Percentiles rank a stretch among this genome's conserved stretches.
phyloP scores from a whole-genome alignment of 108 stramenopile genomes.

The Pseudonitzschia pungens region DNA sequence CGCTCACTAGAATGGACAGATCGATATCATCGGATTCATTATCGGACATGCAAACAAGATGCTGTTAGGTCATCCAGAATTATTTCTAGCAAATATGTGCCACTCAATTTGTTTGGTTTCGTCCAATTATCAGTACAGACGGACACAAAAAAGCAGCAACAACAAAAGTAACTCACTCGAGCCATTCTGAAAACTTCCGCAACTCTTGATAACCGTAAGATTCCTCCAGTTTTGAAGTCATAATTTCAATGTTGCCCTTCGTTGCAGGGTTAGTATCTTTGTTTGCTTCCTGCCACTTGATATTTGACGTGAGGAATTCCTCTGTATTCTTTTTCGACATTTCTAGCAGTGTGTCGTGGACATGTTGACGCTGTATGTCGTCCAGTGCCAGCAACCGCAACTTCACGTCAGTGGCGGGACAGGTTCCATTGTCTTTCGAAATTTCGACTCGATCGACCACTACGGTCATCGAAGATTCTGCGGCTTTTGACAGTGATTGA shows the following conservation, averaged over 20 bases:
- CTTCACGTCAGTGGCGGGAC: constrained; percentile 63
- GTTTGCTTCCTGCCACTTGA: constrained; percentile 4
- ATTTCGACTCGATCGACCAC: constrained; percentile 48
- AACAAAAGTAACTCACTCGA: constrained; percentile 43
- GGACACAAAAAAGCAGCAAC: neutral
- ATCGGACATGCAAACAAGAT: neutral
- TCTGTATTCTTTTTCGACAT: constrained; percentile 43
- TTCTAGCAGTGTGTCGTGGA: constrained; percentile 56
- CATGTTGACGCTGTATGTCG: constrained; percentile 53
- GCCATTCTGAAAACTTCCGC: constrained; percentile 63
- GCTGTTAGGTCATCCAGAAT: neutral
- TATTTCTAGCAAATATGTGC: neutral
- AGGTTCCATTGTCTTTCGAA: constrained; percentile 52
- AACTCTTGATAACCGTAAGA: constrained; percentile 40
- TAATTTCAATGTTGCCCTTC: constrained; percentile 6
- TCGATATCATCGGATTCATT: neutral
- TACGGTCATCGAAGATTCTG: constrained; percentile 5
- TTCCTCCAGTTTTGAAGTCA: constrained; percentile 22
- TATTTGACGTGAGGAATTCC: constrained; percentile 21
- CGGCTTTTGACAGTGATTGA: neutral
- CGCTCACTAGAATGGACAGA: constrained; percentile 32
- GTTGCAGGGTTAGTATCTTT: neutral
- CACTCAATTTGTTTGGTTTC: neutral
- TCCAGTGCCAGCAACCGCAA: constrained; percentile 65
- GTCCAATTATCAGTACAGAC: neutral